Evolutionary conservation across 139 green algal genomes (phyloP).

Genomic region (Diplosphaera chodatii): DNA sequence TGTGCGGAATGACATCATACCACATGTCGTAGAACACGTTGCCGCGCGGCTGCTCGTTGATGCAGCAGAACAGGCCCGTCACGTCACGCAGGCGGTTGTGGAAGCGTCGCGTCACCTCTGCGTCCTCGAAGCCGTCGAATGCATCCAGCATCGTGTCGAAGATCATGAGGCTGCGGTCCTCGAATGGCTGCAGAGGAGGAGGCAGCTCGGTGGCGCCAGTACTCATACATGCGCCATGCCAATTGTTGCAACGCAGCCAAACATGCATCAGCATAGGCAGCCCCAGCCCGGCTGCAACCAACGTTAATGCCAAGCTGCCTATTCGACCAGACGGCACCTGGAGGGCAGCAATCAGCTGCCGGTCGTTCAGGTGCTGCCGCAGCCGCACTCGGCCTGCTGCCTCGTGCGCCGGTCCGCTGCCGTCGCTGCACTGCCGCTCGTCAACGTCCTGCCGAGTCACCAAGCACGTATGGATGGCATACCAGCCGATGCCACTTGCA

Average conservation of each 20-base stretch:
- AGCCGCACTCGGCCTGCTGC: background rate
- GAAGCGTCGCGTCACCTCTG: conserved; percentile 34
- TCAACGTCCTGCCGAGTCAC: too few relatives aligned
- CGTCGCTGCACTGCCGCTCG: background rate
- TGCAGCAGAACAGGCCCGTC: conserved; percentile 71
- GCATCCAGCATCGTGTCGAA: conserved; percentile 32
- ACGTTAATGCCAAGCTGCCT: too few relatives aligned
- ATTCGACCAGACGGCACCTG: too few relatives aligned
- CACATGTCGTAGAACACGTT: conserved; percentile 57
- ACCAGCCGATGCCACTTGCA: too few relatives aligned
- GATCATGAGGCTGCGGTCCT: conserved; percentile 1
- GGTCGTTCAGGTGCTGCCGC: background rate
- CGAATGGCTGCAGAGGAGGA: background rate
- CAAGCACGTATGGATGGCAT: too few relatives aligned
- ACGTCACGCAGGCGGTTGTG: conserved; percentile 36
- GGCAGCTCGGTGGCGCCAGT: too few relatives aligned
- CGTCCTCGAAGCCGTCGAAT: conserved; percentile 39
- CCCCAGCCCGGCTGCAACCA: too few relatives aligned
- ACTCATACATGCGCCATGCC: too few relatives aligned
- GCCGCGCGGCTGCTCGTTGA: conserved; percentile 9
- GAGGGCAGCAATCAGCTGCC: background rate
- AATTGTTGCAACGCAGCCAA: too few relatives aligned
- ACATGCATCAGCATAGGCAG: too few relatives aligned
- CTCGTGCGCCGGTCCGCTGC: background rate
- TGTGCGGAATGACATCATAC: conserved; percentile 59